Percentiles rank a stretch among this genome's conserved stretches.
These are phyloP conservation scores for Elaeis guineensis DNA, from an alignment of 176 grass and related monocot species.

Conservation along the genomic window DNA sequence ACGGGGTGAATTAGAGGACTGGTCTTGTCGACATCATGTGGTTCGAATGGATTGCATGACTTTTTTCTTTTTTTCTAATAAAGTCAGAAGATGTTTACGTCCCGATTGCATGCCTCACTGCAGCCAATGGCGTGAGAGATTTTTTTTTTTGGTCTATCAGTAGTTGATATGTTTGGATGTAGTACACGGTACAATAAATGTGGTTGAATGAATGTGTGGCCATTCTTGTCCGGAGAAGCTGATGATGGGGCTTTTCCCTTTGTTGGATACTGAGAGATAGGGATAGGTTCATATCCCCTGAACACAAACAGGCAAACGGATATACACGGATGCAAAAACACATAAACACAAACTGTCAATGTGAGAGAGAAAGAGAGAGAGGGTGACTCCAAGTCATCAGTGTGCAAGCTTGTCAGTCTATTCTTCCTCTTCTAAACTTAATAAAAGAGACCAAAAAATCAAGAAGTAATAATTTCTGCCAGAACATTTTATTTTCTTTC, in stretches of 20 bases:
- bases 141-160: too few species aligned
- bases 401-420: too few species aligned
- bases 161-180: neutral
- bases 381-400: neutral
- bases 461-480: too few species aligned
- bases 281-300: slow-evolving; percentile 4
- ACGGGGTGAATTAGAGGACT: neutral
- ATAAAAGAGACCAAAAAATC: too few species aligned
- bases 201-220: neutral
- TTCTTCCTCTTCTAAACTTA: too few species aligned
- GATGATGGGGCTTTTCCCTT: too few species aligned
- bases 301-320: neutral
- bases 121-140: too few species aligned
- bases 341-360: too few species aligned
- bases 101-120: too few species aligned
- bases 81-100: neutral
- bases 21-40: slow-evolving; percentile 17
- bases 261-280: neutral
- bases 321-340: too few species aligned
- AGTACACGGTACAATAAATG: neutral
- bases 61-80: slow-evolving; percentile 10
- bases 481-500: too few species aligned
- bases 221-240: neutral
- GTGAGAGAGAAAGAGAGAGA: neutral
- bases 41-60: slow-evolving; percentile 15